Evolutionary conservation across 176 grass and related monocot genomes (phyloP), one percentile per base, ranked within the genome.

Genomic region (Hyparrhenia diplandra): DNA sequence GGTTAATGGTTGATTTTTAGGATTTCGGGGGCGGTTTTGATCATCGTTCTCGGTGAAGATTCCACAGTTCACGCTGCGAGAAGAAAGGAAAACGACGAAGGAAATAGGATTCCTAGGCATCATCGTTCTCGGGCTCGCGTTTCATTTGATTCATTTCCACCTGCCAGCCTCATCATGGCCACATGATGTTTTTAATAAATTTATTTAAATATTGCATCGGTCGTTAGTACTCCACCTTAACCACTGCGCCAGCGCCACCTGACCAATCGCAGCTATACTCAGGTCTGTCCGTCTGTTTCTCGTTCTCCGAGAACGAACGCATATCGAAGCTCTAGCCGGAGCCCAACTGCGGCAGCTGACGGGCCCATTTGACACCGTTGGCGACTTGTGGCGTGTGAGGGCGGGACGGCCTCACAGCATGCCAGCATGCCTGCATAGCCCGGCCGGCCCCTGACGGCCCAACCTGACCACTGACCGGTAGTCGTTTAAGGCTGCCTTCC

Each of bases 141-240:
- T 13, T 59, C 23, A 0, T 12, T 60, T 13, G n/a, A n/a, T n/a
- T n/a, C 11, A 12, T 20, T 34, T 54, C 51, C 28, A 54, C 46
- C 45, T 31, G 70, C 18, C 32, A n/a, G 3, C 18, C 17, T 45
- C 70, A 51, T 32, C 70, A 51, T 32, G 46, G 9, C 17, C 46
- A 34, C 71, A 35, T 74, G n/a, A n/a, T n/a, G n/a, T n/a, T n/a
- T n/a, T n/a, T n/a, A n/a, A n/a, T n/a, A n/a, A n/a, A n/a, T 5
- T 32, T n/a, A n/a, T n/a, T n/a, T n/a, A n/a, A n/a, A 74, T 73
- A 21, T 52, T 54, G 71, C 71, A n/a, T 74, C 10, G 71, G 25
- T 69, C 24, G 3, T 49, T 12, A n/a, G n/a, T n/a, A n/a, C n/a
- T n/a, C n/a, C 41, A 13, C 41, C 41, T 43, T 41, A 11, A 42